Evolutionary conservation across 2,329 filamentous ascomycete species (phyloP).

Genomic region (Septoria petroselini): DNA sequence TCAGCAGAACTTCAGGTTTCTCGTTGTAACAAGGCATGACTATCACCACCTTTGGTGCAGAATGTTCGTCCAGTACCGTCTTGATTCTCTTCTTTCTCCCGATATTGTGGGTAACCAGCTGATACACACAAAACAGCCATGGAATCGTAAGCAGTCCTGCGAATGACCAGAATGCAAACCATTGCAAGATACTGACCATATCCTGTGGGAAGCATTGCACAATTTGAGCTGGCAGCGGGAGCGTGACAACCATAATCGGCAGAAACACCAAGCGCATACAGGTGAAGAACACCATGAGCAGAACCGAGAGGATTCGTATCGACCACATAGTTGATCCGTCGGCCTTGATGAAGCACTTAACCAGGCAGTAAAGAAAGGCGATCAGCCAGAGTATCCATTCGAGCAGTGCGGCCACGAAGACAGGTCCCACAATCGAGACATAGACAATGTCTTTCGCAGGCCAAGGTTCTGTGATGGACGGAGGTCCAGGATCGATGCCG

Average conservation of each 20-base stretch:
- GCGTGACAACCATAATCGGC: conserved; percentile 88
- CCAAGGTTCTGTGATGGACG: conserved; percentile 28
- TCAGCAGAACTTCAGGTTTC: conserved; percentile 75
- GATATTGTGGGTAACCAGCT: conserved; percentile 81
- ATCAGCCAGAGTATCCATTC: conserved; percentile 95
- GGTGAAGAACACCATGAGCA: conserved; percentile 73
- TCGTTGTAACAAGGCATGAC: conserved; percentile 98
- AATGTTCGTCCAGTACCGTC: conserved; percentile 75
- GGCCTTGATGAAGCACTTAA: conserved; percentile 85
- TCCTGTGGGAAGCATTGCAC: conserved; percentile 66
- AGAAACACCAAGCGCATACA: conserved; percentile 80
- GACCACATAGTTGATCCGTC: conserved; percentile 60
- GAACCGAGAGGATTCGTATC: conserved; percentile 70
- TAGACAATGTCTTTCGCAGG: conserved; percentile 68
- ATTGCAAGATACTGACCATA: conserved; percentile 74
- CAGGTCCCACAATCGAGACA: conserved; percentile 70
- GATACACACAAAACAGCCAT: conserved; percentile 90
- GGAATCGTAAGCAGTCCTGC: conserved; percentile 79
- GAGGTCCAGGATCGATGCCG: conserved; percentile 14
- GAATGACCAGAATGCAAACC: conserved; percentile 95
- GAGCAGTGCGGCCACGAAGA: conserved; percentile 80
- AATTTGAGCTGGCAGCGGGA: conserved; percentile 73
- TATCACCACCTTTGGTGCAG: conserved; percentile 89
- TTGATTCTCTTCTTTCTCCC: conserved; percentile 80
- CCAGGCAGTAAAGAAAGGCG: conserved; percentile 88